Conservation (phyloP, 345 rosid species). For the Eucalyptus marginata region DNA sequence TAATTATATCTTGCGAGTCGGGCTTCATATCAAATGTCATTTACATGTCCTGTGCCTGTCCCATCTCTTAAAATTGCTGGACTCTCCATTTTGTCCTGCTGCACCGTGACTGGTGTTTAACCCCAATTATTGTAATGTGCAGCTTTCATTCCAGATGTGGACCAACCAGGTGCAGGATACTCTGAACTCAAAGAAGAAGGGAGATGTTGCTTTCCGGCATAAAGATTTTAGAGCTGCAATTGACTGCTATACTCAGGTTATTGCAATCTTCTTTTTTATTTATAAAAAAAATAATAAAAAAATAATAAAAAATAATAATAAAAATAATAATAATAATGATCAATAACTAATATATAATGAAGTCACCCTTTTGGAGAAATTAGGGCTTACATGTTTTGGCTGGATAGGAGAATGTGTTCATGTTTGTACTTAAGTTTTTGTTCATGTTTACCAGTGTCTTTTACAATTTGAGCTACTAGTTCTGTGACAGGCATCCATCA, state of each 20-base stretch:
- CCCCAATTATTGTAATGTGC: background rate
- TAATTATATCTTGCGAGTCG: background rate
- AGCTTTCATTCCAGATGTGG: constrained; percentile 99
- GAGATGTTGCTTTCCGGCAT: constrained; percentile 78
- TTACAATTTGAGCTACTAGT: background rate
- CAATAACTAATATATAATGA: background rate
- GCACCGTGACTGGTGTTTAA: background rate
- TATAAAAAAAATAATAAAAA: too few species aligned
- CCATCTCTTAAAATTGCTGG: background rate
- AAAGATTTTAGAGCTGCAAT: constrained; percentile 61
- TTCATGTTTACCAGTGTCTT: background rate
- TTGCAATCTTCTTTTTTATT: background rate
- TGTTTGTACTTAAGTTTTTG: background rate
- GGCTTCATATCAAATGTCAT: background rate
- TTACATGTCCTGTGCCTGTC: background rate
- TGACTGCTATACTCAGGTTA: constrained; percentile 75
- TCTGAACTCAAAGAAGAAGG: constrained; percentile 67
- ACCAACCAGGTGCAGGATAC: constrained; percentile 94
- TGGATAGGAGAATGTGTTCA: background rate
- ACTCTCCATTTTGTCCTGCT: background rate
- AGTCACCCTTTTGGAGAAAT: background rate
- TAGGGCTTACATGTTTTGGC: background rate
- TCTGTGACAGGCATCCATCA: background rate
- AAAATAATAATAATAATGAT: background rate
- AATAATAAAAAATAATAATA: too few species aligned